These are phyloP conservation scores for Acidiella bohemica DNA, from an alignment of 495 filamentous ascomycete species.

Conservation along the genomic window DNA sequence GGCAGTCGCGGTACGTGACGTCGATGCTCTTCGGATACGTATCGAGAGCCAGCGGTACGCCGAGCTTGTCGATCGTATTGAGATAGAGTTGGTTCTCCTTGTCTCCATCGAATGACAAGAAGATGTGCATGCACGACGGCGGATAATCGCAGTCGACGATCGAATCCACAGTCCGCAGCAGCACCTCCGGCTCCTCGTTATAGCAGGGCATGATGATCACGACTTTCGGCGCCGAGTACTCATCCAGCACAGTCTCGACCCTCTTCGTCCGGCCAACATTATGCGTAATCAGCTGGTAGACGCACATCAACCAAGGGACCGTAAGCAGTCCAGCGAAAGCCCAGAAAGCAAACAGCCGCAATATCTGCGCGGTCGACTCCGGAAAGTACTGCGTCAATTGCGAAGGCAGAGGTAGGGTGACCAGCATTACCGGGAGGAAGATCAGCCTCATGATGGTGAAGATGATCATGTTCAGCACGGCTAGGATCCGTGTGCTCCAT, in stretches of 20 bases:
- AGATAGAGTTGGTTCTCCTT: constrained; percentile 80
- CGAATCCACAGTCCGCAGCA: constrained; percentile 81
- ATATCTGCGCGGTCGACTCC: constrained; percentile 43
- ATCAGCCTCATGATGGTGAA: constrained; percentile 63
- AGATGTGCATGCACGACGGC: constrained; percentile 83
- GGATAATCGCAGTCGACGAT: constrained; percentile 94
- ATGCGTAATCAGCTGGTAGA: constrained; percentile 79
- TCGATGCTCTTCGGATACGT: constrained; percentile 85
- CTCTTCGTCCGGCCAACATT: constrained; percentile 66
- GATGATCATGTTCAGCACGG: constrained; percentile 56
- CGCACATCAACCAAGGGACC: constrained; percentile 84
- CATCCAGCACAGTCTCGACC: constrained; percentile 74
- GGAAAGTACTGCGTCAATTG: constrained; percentile 62
- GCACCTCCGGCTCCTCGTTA: constrained; percentile 76
- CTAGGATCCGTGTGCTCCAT: constrained; percentile 64
- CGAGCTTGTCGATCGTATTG: constrained; percentile 75
- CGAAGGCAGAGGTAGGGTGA: constrained; percentile 75
- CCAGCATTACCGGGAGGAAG: constrained; percentile 88
- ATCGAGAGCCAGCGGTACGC: constrained; percentile 63
- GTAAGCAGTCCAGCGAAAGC: constrained; percentile 76
- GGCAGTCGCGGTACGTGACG: constrained; percentile 63
- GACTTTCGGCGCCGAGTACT: constrained; percentile 78
- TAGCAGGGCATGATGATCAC: constrained; percentile 98
- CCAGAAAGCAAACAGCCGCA: constrained; percentile 97
- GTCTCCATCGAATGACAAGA: constrained; percentile 90